Base-by-base conservation (phyloP, 1,284 basidiomycete genomes). In the Austropuccinia psidii region DNA sequence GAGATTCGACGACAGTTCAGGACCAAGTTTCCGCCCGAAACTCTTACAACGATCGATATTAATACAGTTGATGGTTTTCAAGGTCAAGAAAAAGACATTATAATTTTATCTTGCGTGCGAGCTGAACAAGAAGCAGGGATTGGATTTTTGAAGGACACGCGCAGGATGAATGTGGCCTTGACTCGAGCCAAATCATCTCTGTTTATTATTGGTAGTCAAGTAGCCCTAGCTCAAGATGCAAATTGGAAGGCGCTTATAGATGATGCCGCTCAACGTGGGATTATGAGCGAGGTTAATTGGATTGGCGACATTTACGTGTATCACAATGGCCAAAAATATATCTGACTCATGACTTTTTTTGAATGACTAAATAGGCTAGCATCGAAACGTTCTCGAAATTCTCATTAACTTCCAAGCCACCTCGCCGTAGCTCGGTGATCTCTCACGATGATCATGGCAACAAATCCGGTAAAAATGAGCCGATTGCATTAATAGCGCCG, bases 61-160 rank as follows among this genome's bases (percentile, higher is more conserved):
- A 92, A 96, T 80, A 98, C 96, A 0, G 96, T 99, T 47, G 93
- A 97, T 82, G 94, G 93, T 9, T 98, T 98, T 79, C 94, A 98
- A 81, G 94, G 94, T 62, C 94, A 97, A 83, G 94, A 97, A 80
- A 97, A 97, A 81, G 91, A 94, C 77, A 87, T 98, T 66, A 94
- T 97, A 80, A 96, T 97, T 75, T 84, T 97, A 21, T 96, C 93
- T 2, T 94, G 91, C 80, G 94, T 97, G 24, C 87, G 94, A 78
- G 78, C 77, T n/a, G 79, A 79, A 8, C 73, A 75, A 4, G 87
- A 89, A n/a, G 85, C 86, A 74, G 79, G 27, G 77, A 68, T 75
- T 27, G 19, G 33, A 62, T 24, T 50, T 35, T 21, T 43, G 64
- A 61, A 75, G 88, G 92, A 95, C 80, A 83, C 85, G 35, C 87